Base-by-base conservation (phyloP, 768 basidiomycete species). In the Phanerodontia chrysosporium region DNA sequence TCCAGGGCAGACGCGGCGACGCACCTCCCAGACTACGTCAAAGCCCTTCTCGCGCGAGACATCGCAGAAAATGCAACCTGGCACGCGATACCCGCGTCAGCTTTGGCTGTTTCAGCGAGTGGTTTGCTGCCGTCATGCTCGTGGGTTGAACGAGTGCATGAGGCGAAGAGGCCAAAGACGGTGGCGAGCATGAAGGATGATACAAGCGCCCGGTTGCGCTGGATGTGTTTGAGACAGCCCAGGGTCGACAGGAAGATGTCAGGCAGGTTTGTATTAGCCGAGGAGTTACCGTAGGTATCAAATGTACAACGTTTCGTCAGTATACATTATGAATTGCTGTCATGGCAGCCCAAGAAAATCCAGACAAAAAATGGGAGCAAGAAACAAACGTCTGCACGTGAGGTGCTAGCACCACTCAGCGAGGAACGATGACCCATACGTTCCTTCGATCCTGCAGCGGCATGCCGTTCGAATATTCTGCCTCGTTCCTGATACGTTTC, bases 401-500 rank as follows among this genome's bases (percentile, higher is more conserved):
- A n/a, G n/a, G n/a, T n/a, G n/a, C n/a, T n/a, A n/a, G n/a, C n/a
- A n/a, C n/a, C n/a, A n/a, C n/a, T n/a, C n/a, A n/a, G n/a, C n/a
- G n/a, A n/a, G n/a, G n/a, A n/a, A n/a, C n/a, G n/a, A n/a, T n/a
- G 39, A 42, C 18, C 39, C 39, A 42, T 4, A 9, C 6, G 18
- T 5, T 18, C 18, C 18, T 42, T 8, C 39, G 39, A 18, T 70
- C 70, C 51, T 72, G 66, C 39, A 71, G 65, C 24, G 71, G 63
- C 28, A 69, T 61, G 8, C 75, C 76, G 25, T 59, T 48, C 0
- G 68, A 59, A 51, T 69, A 55, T 30, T 67, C 60, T 10, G 21
- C 49, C 61, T 80, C 77, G 60, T 72, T 76, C n/a, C 68, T 66
- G 27, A 65, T 49, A 24, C 77, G 69, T 36, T 74, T 78, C 22